A percentile compares a stretch with the other conserved stretches of the same genome.
phyloP scores from a whole-genome alignment of 495 filamentous ascomycete species.

The Aspergillus avenaceus region DNA sequence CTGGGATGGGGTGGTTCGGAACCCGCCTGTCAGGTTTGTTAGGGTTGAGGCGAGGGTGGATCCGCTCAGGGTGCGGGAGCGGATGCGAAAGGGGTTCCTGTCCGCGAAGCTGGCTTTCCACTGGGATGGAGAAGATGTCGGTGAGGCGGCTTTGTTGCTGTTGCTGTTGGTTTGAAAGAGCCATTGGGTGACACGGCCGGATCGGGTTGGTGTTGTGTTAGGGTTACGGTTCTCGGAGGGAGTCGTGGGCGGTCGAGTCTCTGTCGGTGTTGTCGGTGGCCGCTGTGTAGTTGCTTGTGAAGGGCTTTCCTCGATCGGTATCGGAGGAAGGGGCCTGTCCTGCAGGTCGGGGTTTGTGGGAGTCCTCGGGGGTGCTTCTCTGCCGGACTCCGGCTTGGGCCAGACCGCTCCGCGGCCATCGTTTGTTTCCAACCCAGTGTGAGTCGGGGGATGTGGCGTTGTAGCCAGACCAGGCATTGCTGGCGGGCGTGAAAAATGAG shows the following conservation, averaged over 20 bases:
- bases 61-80: constrained; percentile 38
- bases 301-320: constrained; percentile 3
- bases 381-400: neutral
- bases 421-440: constrained; percentile 12
- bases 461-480: constrained; percentile 11
- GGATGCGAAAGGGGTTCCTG: constrained; percentile 27
- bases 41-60: constrained; percentile 32
- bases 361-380: constrained; percentile 4
- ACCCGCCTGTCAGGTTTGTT: constrained; percentile 18
- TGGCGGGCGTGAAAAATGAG: constrained; percentile 36
- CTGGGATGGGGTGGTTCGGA: constrained; percentile 20
- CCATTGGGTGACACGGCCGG: constrained; percentile 34
- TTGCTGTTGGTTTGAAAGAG: constrained; percentile 21
- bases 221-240: constrained; percentile 14
- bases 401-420: neutral
- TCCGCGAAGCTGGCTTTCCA: constrained; percentile 15
- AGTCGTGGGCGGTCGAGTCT: constrained; percentile 15
- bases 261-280: constrained; percentile 11
- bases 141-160: constrained; percentile 5
- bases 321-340: constrained; percentile 16
- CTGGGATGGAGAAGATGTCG: constrained; percentile 3
- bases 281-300: neutral
- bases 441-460: constrained; percentile 6
- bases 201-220: constrained; percentile 15
- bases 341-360: constrained; percentile 13